Conservation (phyloP, 345 rosid genomes). For the Reutealis trisperma region DNA sequence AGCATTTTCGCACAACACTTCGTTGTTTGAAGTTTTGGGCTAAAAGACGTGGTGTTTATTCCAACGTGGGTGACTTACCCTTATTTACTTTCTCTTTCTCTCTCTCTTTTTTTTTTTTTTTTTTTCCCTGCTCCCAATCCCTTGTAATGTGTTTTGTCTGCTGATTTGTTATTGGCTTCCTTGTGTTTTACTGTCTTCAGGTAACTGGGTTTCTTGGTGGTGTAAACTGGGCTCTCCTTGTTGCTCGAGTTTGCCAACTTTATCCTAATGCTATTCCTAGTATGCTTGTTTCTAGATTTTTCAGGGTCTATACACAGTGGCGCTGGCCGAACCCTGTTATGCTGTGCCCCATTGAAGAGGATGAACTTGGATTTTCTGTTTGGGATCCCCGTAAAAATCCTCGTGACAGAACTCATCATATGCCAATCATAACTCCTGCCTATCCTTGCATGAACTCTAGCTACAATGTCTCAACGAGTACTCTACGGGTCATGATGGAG, state of each 20-base stretch:
- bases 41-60: slow-evolving; percentile 68
- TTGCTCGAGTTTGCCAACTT: slow-evolving; percentile 71
- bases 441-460: slow-evolving; percentile 84
- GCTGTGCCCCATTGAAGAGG: slow-evolving; percentile 66
- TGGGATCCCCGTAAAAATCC: slow-evolving; percentile 78
- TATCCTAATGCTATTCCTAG: slow-evolving; percentile 70
- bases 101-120: not conserved
- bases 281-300: slow-evolving; percentile 69
- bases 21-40: slow-evolving; percentile 76
- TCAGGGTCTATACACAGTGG: slow-evolving; percentile 72
- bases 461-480: slow-evolving; percentile 70
- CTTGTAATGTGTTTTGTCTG: not conserved
- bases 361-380: slow-evolving; percentile 64
- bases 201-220: slow-evolving; percentile 85
- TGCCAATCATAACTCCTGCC: slow-evolving; percentile 78
- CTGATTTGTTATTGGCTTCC: not conserved
- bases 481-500: slow-evolving; percentile 70
- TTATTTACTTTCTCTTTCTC: not conserved
- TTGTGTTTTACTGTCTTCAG: slow-evolving; percentile 31
- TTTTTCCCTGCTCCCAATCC: too few species aligned
- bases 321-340: slow-evolving; percentile 83
- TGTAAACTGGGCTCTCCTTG: slow-evolving; percentile 79
- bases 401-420: slow-evolving; percentile 61
- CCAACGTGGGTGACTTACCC: slow-evolving; percentile 47
- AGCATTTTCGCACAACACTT: slow-evolving; percentile 66